Conservation (phyloP, 305 asterid genomes). For the Withania somnifera region DNA sequence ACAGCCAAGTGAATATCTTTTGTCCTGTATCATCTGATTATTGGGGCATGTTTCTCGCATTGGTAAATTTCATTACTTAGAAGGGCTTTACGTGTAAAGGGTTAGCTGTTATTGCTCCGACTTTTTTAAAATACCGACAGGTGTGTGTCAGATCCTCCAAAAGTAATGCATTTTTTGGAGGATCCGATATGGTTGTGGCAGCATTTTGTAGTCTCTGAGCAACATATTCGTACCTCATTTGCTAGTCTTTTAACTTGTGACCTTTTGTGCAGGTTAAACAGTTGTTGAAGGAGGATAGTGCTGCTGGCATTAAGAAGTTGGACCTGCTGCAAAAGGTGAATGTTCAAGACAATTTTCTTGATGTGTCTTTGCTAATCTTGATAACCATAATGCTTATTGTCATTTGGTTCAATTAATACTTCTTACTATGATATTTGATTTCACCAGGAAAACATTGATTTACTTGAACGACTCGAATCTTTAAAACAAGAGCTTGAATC, state of each 20-base stretch:
- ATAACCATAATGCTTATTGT: neutral
- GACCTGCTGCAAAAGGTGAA: slow-evolving; percentile 69
- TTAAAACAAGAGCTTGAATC: slow-evolving; percentile 82
- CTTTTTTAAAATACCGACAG: neutral
- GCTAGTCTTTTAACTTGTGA: neutral
- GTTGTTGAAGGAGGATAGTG: slow-evolving; percentile 12
- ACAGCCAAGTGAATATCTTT: neutral
- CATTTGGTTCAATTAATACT: neutral
- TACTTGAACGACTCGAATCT: slow-evolving; percentile 61
- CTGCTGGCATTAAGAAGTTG: slow-evolving; percentile 25
- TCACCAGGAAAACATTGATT: slow-evolving; percentile 68
- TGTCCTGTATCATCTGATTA: neutral
- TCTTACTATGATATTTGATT: neutral
- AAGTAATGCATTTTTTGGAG: neutral
- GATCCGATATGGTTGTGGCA: fast-evolving
- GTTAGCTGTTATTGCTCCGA: neutral
- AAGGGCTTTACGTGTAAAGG: neutral
- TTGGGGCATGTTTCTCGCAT: neutral
- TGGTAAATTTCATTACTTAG: neutral
- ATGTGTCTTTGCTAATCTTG: neutral
- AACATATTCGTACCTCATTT: neutral
- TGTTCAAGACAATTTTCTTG: neutral
- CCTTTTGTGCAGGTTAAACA: slow-evolving; percentile 33
- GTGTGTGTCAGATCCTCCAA: neutral
- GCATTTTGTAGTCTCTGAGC: neutral